Conservation (phyloP, 2,329 filamentous ascomycete species). For the Blastomyces gilchristii region DNA sequence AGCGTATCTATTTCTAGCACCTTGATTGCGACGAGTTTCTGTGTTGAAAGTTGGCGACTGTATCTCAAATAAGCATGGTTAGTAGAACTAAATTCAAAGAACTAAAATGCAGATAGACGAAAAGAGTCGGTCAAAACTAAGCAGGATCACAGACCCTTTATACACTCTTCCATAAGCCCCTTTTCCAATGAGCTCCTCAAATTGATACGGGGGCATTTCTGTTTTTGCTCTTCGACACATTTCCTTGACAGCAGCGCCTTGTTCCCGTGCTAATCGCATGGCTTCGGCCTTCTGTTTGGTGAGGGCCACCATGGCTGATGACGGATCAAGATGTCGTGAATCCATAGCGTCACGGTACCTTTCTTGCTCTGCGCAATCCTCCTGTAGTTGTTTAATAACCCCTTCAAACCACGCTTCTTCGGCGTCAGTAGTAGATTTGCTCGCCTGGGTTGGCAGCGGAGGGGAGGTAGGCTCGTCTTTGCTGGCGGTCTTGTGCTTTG, state of each 20-base stretch:
- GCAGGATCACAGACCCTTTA: slow-evolving; percentile 30
- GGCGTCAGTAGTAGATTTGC: neutral
- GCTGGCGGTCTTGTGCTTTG: slow-evolving; percentile 8
- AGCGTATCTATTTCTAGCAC: slow-evolving; percentile 42
- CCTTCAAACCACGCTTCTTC: neutral
- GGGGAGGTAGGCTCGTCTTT: slow-evolving; percentile 5
- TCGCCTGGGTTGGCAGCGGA: neutral
- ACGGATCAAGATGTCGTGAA: slow-evolving; percentile 29
- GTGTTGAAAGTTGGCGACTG: slow-evolving; percentile 29
- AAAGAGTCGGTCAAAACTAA: neutral
- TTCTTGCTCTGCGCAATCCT: slow-evolving; percentile 3
- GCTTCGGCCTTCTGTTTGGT: slow-evolving; percentile 42
- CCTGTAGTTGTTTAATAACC: slow-evolving; percentile 1
- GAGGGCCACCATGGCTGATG: slow-evolving; percentile 36
- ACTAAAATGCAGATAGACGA: neutral
- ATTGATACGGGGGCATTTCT: slow-evolving; percentile 38
- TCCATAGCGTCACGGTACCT: slow-evolving; percentile 20
- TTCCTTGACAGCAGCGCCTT: slow-evolving; percentile 36
- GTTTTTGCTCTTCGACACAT: slow-evolving; percentile 39
- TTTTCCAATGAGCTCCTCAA: slow-evolving; percentile 44
- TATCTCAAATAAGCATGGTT: slow-evolving; percentile 2
- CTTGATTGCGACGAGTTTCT: slow-evolving; percentile 41
- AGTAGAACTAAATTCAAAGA: slow-evolving; percentile 8
- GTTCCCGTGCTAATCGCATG: slow-evolving; percentile 37
- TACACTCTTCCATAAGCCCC: slow-evolving; percentile 44